Base-by-base conservation (phyloP, 73 alveolate genomes). In the Paramecium caudatum region DNA sequence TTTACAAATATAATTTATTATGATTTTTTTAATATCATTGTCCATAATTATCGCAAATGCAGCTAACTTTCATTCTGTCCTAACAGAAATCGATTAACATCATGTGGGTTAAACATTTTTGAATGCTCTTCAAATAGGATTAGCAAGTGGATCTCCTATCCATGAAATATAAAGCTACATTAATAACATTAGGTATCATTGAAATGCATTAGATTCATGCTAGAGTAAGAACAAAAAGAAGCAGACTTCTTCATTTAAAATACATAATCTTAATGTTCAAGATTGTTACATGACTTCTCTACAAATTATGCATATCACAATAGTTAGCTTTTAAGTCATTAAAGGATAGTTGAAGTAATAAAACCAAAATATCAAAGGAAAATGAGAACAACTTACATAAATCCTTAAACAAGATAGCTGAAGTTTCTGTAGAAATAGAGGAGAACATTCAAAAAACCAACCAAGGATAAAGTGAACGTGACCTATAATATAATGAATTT, bases 261-360 rank as follows among this genome's bases (percentile, higher is more conserved):
- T 9, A 74, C 69, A 5, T 43, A 74, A 15, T 7, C 19, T 4
- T 36, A 74, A 39, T 74, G 88, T 41, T 39, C 36, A 47, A 74
- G 33, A 74, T 41, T 74, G 43, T 74, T 74, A 5, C 68, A 41
- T 41, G 88, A 74, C 39, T 74, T 74, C 16, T 74, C 88, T 7
- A 41, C 88, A 6, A 74, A 74, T 74, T 74, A 74, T 74, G 69
- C 88, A 7, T 74, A 74, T 74, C 88, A 74, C 43, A 39, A 23
- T 45, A 41, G 47, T 74, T 43, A 74, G 43, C 21, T 74, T 10
- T 4, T 3, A 45, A 41, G 47, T 13, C 49, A 74, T 74, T 15
- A 74, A 74, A 74, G 32, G 88, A 74, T 74, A 19, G 48, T 74
- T 23, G n/a, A 74, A 30, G 69, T 74, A 74, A 19, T 36, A 45